phyloP scores from a whole-genome alignment of 371 early-diverging fungal genomes.

The Catenaria anguillulae region DNA sequence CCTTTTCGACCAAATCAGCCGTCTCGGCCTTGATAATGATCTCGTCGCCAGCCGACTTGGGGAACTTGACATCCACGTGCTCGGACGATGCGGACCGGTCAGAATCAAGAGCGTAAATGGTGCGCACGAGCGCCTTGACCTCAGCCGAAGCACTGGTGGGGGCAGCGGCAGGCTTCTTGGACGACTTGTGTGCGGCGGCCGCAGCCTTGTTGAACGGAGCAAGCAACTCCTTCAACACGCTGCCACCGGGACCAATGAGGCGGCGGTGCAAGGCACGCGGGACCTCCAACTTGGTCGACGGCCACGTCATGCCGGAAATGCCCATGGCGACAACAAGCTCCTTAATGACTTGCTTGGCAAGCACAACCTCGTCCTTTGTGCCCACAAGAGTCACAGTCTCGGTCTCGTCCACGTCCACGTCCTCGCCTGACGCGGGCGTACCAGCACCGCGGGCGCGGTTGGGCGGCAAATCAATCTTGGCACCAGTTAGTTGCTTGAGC shows the following conservation, averaged over 20 bases:
- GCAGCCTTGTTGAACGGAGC: too few relatives aligned
- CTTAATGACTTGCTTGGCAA: slow-evolving; percentile 15
- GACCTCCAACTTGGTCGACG: slow-evolving; percentile 33
- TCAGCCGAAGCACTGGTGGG: slow-evolving; percentile 22
- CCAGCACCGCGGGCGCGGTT: not conserved
- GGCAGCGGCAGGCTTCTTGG: slow-evolving; percentile 31
- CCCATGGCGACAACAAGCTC: slow-evolving; percentile 26
- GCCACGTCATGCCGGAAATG: slow-evolving; percentile 31
- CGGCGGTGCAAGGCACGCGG: slow-evolving; percentile 49
- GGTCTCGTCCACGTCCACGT: not conserved
- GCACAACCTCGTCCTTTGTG: slow-evolving; percentile 8
- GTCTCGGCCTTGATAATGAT: not conserved
- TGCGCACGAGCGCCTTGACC: slow-evolving; percentile 14
- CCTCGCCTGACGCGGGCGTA: not conserved
- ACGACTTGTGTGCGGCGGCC: slow-evolving; percentile 21
- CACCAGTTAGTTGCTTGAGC: slow-evolving; percentile 1
- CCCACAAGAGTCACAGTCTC: not conserved
- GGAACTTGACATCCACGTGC: slow-evolving; percentile 27
- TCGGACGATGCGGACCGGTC: slow-evolving; percentile 37
- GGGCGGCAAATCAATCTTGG: not conserved
- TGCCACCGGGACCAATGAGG: slow-evolving; percentile 62
- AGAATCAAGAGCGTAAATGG: slow-evolving; percentile 30
- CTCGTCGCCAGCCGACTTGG: slow-evolving; percentile 10
- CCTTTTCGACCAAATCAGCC: not conserved
- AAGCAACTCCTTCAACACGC: slow-evolving; percentile 49